phyloP scores from a whole-genome alignment of 2,329 filamentous ascomycete genomes.

The Phaeosphaeriaceae sp. region DNA sequence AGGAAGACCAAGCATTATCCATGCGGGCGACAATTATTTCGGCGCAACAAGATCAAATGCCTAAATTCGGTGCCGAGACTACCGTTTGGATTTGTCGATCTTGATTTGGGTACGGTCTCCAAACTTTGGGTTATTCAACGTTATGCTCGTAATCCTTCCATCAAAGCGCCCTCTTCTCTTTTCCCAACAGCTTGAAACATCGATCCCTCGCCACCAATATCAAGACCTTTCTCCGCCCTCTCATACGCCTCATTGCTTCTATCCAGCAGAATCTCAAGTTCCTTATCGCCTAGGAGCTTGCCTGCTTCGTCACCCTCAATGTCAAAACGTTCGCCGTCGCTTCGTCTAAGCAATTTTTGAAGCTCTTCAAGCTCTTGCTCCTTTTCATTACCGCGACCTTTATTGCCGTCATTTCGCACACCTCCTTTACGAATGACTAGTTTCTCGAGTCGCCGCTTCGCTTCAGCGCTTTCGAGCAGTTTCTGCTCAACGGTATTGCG shows the following conservation, averaged over 20 bases:
- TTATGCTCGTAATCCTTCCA: constrained; percentile 56
- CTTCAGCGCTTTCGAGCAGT: constrained; percentile 84
- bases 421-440: constrained; percentile 91
- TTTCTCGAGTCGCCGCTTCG: constrained; percentile 90
- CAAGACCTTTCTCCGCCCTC: constrained; percentile 78
- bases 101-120: background rate
- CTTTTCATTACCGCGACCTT: constrained; percentile 51
- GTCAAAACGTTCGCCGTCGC: constrained; percentile 73
- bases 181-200: constrained; percentile 82
- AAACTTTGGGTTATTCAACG: background rate
- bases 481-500: constrained; percentile 91
- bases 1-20: background rate
- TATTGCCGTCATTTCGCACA: constrained; percentile 65
- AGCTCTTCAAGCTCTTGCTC: constrained; percentile 57
- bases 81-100: too few species aligned
- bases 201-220: constrained; percentile 65
- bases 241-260: constrained; percentile 71
- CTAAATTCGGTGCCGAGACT: too few species aligned
- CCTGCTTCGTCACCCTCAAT: constrained; percentile 61
- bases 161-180: constrained; percentile 60
- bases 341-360: constrained; percentile 55
- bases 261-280: constrained; percentile 81
- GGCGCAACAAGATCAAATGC: too few species aligned
- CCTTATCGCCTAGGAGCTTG: constrained; percentile 74
- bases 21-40: too few species aligned